Evolutionary conservation across 1,284 basidiomycete species (phyloP).

Genomic region (Afroboletus lepidellus): DNA sequence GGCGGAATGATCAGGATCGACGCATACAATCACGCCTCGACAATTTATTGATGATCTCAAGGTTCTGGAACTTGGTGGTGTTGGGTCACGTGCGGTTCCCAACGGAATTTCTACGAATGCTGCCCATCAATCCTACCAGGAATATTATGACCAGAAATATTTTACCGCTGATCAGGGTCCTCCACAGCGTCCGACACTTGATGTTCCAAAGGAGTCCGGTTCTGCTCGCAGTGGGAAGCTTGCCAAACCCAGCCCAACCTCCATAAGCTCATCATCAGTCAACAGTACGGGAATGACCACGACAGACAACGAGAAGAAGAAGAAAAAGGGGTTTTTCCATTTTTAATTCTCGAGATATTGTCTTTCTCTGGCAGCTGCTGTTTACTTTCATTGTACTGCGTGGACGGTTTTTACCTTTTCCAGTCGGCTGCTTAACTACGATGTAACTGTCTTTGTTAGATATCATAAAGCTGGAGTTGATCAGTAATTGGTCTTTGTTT

Average conservation of each 20-base stretch:
- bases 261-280: conserved; percentile 46
- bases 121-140: conserved; percentile 58
- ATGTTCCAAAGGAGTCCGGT: conserved; percentile 34
- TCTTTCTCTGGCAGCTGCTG: too few species aligned
- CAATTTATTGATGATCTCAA: conserved; percentile 86
- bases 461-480: conserved; percentile 21
- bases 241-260: conserved; percentile 34
- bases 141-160: conserved; percentile 77
- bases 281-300: conserved; percentile 38
- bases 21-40: conserved; percentile 83
- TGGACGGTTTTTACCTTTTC: background rate
- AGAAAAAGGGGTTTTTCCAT: conserved; percentile 76
- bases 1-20: conserved; percentile 69
- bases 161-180: conserved; percentile 62
- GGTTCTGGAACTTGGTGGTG: conserved; percentile 76
- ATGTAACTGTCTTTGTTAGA: conserved; percentile 8
- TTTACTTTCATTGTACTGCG: background rate
- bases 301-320: conserved; percentile 58
- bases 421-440: background rate
- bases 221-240: conserved; percentile 34
- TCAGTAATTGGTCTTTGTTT: conserved; percentile 9
- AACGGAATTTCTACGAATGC: conserved; percentile 59
- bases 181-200: conserved; percentile 37
- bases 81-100: conserved; percentile 69
- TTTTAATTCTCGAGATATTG: conserved; percentile 50